Conservation (phyloP, 257 asterid species). For the Plantago major region DNA sequence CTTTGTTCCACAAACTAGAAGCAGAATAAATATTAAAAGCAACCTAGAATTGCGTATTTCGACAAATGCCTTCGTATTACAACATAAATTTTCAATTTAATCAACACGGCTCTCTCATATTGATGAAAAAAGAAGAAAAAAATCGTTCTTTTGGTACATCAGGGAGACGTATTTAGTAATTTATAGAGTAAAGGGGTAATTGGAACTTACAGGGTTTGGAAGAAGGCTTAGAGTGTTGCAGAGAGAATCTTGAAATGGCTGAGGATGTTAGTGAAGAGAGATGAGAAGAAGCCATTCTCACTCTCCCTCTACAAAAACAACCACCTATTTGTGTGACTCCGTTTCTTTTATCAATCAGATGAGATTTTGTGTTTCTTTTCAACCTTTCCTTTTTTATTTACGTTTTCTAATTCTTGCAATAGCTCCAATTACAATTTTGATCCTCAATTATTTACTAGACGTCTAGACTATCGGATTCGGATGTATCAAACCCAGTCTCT, state of each 20-base stretch:
- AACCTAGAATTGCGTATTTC: slow-evolving; percentile 7
- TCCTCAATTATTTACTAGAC: too few species aligned
- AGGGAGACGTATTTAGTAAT: too few species aligned
- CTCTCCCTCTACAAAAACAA: slow-evolving; percentile 6
- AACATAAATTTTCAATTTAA: neutral
- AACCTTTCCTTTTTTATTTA: too few species aligned
- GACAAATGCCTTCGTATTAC: slow-evolving; percentile 17
- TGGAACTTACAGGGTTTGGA: slow-evolving; percentile 35
- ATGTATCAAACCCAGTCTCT: too few species aligned
- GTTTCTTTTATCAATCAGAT: neutral
- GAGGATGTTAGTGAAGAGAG: slow-evolving; percentile 46
- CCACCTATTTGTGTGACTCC: too few species aligned
- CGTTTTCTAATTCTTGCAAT: too few species aligned
- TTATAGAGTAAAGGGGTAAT: neutral
- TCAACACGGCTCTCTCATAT: too few species aligned
- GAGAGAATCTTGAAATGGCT: slow-evolving; percentile 40
- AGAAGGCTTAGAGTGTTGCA: slow-evolving; percentile 33
- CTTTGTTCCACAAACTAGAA: neutral
- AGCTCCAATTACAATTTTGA: too few species aligned
- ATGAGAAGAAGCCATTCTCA: slow-evolving; percentile 53
- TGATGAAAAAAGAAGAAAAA: neutral
- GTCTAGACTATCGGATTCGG: too few species aligned
- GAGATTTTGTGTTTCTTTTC: too few species aligned
- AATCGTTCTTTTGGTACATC: neutral
- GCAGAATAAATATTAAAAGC: neutral